Conservation (phyloP, 2,329 filamentous ascomycete species). For the Colletotrichum sp. region DNA sequence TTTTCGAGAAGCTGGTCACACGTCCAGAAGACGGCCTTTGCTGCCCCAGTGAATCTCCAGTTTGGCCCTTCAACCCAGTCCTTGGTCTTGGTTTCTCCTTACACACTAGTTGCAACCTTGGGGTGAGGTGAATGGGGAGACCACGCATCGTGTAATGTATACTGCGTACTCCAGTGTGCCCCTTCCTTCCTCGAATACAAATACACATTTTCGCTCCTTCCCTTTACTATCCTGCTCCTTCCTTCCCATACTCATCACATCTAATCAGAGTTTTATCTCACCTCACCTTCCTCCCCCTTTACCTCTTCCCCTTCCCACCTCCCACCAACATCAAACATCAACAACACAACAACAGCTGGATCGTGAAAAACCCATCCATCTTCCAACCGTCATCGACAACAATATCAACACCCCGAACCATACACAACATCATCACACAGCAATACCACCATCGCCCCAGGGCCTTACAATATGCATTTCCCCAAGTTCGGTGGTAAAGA, state of each 20-base stretch:
- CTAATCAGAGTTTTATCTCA: conserved; percentile 12
- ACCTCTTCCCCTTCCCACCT: not conserved
- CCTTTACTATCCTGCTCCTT: not conserved
- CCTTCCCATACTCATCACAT: not conserved
- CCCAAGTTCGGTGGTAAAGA: conserved; percentile 16
- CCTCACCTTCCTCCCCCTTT: not conserved
- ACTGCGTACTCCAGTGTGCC: too few relatives aligned
- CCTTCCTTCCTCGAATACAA: not conserved
- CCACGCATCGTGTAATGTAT: not conserved
- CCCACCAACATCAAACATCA: not conserved
- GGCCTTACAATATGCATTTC: conserved; percentile 2
- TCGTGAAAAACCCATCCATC: not conserved
- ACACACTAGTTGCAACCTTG: not conserved
- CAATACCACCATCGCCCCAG: not conserved
- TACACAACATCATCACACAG: not conserved
- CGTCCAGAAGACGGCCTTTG: not conserved
- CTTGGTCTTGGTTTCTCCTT: not conserved
- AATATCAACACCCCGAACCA: not conserved
- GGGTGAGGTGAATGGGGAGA: not conserved
- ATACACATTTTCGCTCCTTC: not conserved
- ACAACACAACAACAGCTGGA: not conserved
- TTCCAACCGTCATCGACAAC: not conserved
- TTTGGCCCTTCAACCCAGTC: not conserved
- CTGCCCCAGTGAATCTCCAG: not conserved
- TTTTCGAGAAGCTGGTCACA: conserved; percentile 3